A percentile compares a stretch with the other conserved stretches of the same genome.
Evolutionary conservation across 75 land plant genomes (phyloP).

Genomic region (Sequoiadendron giganteum): DNA sequence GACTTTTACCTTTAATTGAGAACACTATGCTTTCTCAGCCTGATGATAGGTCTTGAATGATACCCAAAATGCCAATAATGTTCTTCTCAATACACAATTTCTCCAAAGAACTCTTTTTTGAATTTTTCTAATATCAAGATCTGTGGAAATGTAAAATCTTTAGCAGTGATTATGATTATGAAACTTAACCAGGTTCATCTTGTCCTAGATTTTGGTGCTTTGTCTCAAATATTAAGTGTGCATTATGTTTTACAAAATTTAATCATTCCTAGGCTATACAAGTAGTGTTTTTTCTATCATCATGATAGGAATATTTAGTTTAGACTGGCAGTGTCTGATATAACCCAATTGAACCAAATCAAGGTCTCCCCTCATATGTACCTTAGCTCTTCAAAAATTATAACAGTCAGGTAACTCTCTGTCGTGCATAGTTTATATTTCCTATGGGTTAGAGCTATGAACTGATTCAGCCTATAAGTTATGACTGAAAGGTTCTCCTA

Average conservation of each 20-base stretch:
- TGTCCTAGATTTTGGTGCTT: neutral
- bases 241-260: neutral
- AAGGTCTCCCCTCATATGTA: neutral
- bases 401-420: neutral
- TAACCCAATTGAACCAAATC: neutral
- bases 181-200: neutral
- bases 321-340: neutral
- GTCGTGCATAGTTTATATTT: neutral
- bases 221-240: neutral
- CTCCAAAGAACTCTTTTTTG: neutral
- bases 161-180: neutral
- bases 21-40: neutral
- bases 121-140: neutral
- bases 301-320: neutral
- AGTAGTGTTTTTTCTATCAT: too few species aligned
- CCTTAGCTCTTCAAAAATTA: neutral
- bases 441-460: neutral
- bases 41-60: neutral
- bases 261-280: neutral
- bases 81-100: neutral
- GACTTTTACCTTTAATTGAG: neutral
- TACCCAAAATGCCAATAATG: neutral
- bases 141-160: neutral
- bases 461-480: neutral
- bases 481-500: neutral